Conservation (phyloP, 2,329 filamentous ascomycete species). For the Rhytidhysteron rufulum region DNA sequence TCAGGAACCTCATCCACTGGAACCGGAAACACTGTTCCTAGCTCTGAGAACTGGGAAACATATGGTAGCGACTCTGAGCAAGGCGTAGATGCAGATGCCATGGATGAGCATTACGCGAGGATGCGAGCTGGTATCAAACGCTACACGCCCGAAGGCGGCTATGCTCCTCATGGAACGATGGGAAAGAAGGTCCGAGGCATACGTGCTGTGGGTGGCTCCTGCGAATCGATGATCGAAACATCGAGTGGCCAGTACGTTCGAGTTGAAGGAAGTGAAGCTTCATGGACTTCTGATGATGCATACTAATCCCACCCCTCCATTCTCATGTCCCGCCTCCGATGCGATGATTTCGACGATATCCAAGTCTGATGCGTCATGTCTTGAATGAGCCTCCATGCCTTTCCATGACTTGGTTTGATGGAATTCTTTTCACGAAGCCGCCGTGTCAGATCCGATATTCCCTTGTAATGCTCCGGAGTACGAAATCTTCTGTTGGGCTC, state of each 20-base stretch:
- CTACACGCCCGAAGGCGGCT: slow-evolving; percentile 39
- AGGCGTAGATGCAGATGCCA: slow-evolving; percentile 59
- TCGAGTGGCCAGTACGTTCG: slow-evolving; percentile 42
- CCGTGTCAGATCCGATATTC: no score
- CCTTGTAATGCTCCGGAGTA: no score
- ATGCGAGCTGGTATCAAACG: slow-evolving; percentile 67
- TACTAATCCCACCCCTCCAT: slow-evolving; percentile 20
- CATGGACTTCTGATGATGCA: slow-evolving; percentile 50
- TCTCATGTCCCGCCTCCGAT: slow-evolving; percentile 7
- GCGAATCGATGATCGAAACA: slow-evolving; percentile 36
- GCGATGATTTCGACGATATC: slow-evolving; percentile 8
- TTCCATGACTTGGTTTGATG: slow-evolving; percentile 8
- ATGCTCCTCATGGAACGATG: slow-evolving; percentile 27
- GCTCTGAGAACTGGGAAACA: slow-evolving; percentile 97
- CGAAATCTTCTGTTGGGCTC: no score
- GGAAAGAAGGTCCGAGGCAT: slow-evolving; percentile 41
- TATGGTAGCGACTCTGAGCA: slow-evolving; percentile 82
- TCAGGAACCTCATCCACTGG: slow-evolving; percentile 61
- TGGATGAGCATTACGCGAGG: slow-evolving; percentile 74
- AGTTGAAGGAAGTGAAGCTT: slow-evolving; percentile 49
- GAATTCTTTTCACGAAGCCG: no score
- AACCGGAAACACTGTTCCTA: slow-evolving; percentile 58
- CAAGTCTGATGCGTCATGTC: slow-evolving; percentile 13
- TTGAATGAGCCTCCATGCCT: slow-evolving; percentile 10
- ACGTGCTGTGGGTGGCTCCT: slow-evolving; percentile 42